phyloP scores from a whole-genome alignment of 2,329 filamentous ascomycete species.

The Grosmannia huntii region DNA sequence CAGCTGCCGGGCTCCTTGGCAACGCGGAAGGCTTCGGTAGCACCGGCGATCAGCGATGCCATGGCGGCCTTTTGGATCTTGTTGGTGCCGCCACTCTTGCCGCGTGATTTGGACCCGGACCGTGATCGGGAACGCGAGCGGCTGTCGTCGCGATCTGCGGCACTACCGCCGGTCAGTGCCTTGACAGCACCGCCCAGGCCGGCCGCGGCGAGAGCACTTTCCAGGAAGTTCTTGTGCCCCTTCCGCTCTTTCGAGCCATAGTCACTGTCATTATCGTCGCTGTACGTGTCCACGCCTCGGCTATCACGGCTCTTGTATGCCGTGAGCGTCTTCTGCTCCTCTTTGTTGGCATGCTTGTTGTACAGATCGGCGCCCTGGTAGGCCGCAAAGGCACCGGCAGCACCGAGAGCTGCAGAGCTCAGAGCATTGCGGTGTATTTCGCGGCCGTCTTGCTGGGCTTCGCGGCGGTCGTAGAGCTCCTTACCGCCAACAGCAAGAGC shows the following conservation, averaged over 20 bases:
- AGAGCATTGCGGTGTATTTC: conserved; percentile 44
- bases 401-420: conserved; percentile 47
- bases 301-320: conserved; percentile 42
- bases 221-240: conserved; percentile 51
- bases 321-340: conserved; percentile 39
- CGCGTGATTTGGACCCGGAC: conserved; percentile 33
- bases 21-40: conserved; percentile 81
- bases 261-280: conserved; percentile 44
- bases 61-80: conserved; percentile 80
- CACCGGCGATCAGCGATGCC: conserved; percentile 79
- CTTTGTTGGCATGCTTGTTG: conserved; percentile 43
- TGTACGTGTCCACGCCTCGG: conserved; percentile 39
- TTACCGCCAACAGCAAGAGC: conserved; percentile 53
- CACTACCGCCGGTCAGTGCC: conserved; percentile 35
- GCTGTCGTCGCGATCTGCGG: conserved; percentile 25
- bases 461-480: conserved; percentile 51
- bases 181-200: conserved; percentile 50
- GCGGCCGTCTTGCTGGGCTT: conserved; percentile 36
- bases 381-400: conserved; percentile 49
- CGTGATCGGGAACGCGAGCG: conserved; percentile 29
- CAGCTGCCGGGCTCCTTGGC: conserved; percentile 81
- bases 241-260: conserved; percentile 45
- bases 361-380: conserved; percentile 52
- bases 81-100: conserved; percentile 26
- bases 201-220: conserved; percentile 48